Evolutionary conservation across 2,329 filamentous ascomycete genomes (phyloP), one percentile per base, ranked within the genome.

Genomic region (Hortaea sp.): DNA sequence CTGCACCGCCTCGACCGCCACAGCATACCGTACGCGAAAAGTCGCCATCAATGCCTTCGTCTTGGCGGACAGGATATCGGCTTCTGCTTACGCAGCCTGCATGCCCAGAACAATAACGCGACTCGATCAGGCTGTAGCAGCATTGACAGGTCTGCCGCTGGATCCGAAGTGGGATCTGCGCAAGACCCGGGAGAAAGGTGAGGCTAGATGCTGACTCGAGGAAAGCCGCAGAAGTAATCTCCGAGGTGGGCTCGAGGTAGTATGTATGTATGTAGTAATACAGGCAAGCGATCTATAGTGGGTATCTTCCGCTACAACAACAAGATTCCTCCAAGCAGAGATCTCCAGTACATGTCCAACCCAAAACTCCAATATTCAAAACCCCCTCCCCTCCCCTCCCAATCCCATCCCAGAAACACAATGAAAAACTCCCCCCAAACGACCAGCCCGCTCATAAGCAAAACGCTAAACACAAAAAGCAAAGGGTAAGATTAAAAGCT

Each of bases 401-500:
- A n/a, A n/a, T n/a, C n/a, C n/a, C n/a, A n/a, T n/a, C n/a, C n/a
- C n/a, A n/a, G n/a, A n/a, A n/a, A n/a, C 20, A 20, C 20, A 20
- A 20, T 20, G 20, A 20, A 20, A 20, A 20, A 20, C 20, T 20
- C 32, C 32, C 32, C 32, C 32, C n/a, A n/a, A 35, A 35, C 32
- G 32, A 35, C 32, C 32, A 20, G 32, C 32, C 2, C 32, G 32
- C 32, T 35, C 32, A 35, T 9, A 35, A 35, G 32, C 32, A 35
- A 35, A 35, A 43, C n/a, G 9, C 2, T 34, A 29, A 44, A 28
- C 20, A 34, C 39, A 43, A 44, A 31, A 32, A 7, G 3, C 29
- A 42, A 35, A 35, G n/a, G 7, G 31, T 34, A 13, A 7, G 28
- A 32, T 47, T 50, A 63, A 39, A 70, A 67, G 47, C 63, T 67